These are phyloP conservation scores for Colletotrichum siamense DNA, from an alignment of 2,329 filamentous ascomycete species.

Conservation along the genomic window DNA sequence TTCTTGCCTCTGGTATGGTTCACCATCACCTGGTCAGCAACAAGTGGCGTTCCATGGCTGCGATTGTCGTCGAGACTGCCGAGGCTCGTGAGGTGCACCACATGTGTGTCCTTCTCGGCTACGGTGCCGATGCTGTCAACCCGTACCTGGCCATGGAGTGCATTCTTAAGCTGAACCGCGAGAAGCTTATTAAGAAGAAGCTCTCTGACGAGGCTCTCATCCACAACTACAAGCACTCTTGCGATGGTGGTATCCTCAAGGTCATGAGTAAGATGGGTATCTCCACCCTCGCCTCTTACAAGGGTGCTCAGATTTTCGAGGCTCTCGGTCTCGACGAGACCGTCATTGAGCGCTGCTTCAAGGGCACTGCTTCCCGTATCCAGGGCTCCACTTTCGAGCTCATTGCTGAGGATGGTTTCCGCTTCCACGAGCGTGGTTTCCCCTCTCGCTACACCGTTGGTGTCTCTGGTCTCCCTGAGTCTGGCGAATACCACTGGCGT, in stretches of 20 bases:
- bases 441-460: conserved; percentile 79
- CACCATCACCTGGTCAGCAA: conserved; percentile 96
- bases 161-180: conserved; percentile 94
- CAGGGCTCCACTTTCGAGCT: conserved; percentile 92
- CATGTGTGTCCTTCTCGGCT: conserved; percentile 97
- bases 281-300: conserved; percentile 93
- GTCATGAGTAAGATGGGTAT: conserved; percentile 99
- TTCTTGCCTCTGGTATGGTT: conserved; percentile 89
- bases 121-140: conserved; percentile 93
- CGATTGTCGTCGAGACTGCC: conserved; percentile 87
- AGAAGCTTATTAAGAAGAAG: conserved; percentile 91
- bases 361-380: conserved; percentile 91
- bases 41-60: conserved; percentile 91
- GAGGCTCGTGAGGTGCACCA: conserved; percentile 98
- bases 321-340: conserved; percentile 90
- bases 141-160: conserved; percentile 96
- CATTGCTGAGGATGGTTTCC: conserved; percentile 93
- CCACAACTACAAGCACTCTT: conserved; percentile 96
- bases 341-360: conserved; percentile 94
- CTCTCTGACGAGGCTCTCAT: conserved; percentile 82
- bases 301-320: conserved; percentile 97
- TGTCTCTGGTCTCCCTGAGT: conserved; percentile 84
- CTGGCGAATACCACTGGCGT: conserved; percentile 98
- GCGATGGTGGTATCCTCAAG: conserved; percentile 94
- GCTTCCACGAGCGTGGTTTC: conserved; percentile 93